A percentile compares a stretch with the other conserved stretches of the same genome.
Evolutionary conservation across 805 yeast genomes (phyloP).

Genomic region (Cyberlindnera meyerae): DNA sequence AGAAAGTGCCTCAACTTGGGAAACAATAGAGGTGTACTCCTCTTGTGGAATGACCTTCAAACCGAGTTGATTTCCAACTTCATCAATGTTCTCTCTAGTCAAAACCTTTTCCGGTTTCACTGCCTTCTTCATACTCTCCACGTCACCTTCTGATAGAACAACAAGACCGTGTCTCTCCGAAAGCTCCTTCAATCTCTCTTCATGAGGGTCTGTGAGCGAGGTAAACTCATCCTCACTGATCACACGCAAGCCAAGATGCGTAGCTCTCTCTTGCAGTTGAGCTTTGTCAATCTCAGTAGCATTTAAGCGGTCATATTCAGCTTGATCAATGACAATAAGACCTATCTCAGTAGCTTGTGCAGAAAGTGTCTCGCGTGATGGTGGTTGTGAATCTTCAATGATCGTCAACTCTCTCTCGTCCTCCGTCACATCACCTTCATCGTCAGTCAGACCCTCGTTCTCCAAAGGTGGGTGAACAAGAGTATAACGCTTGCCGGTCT

Average conservation of each 20-base stretch:
- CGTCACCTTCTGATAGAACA: slow-evolving; percentile 7
- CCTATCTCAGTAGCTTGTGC: slow-evolving; percentile 19
- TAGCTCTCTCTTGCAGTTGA: slow-evolving; percentile 10
- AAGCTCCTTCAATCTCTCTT: slow-evolving; percentile 16
- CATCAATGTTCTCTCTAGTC: slow-evolving; percentile 11
- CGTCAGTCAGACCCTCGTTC: slow-evolving; percentile 8
- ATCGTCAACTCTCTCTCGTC: slow-evolving; percentile 15
- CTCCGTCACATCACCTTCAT: slow-evolving; percentile 16
- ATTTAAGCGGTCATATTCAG: slow-evolving; percentile 16
- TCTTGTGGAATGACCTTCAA: slow-evolving; percentile 22
- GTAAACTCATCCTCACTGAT: slow-evolving; percentile 19
- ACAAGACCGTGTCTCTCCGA: slow-evolving; percentile 18
- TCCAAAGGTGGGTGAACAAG: slow-evolving; percentile 3
- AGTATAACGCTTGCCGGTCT: background rate
- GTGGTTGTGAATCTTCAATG: background rate
- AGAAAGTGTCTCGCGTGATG: slow-evolving; percentile 7
- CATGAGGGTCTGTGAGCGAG: slow-evolving; percentile 10
- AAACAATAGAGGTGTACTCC: too few species aligned
- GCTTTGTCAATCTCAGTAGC: slow-evolving; percentile 5
- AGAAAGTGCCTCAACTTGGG: too few species aligned
- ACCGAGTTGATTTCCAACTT: slow-evolving; percentile 10
- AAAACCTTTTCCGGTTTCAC: slow-evolving; percentile 9
- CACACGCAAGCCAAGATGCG: slow-evolving; percentile 20
- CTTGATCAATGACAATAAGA: slow-evolving; percentile 25
- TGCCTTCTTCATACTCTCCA: slow-evolving; percentile 6